Conservation (phyloP, 352 stramenopile genomes). For the Pythium aquatile region DNA sequence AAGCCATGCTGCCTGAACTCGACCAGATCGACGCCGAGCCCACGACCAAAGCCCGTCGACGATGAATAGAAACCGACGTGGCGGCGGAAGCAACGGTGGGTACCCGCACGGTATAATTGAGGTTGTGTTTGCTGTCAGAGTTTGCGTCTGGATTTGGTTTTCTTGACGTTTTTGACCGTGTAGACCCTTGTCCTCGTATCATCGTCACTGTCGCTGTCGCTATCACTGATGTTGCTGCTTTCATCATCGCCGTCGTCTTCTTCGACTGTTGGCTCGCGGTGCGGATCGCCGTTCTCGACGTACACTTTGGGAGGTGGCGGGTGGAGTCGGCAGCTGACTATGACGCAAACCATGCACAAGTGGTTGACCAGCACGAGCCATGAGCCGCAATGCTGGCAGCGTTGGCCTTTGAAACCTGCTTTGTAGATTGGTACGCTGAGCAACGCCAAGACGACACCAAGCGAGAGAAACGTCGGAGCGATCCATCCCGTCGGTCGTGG, state of each 20-base stretch:
- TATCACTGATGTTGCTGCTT: neutral
- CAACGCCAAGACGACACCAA: slow-evolving; percentile 20
- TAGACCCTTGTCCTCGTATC: neutral
- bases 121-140: neutral
- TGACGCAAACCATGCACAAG: slow-evolving; percentile 55
- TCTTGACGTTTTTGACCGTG: slow-evolving; percentile 16
- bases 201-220: slow-evolving; percentile 8
- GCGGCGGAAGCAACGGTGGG: neutral
- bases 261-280: slow-evolving; percentile 19
- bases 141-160: slow-evolving; percentile 3
- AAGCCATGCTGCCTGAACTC: slow-evolving; percentile 87
- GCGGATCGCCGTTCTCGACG: slow-evolving; percentile 38
- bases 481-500: slow-evolving; percentile 36
- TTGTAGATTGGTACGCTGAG: slow-evolving; percentile 58
- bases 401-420: slow-evolving; percentile 40
- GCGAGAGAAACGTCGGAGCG: slow-evolving; percentile 24
- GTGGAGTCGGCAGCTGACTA: slow-evolving; percentile 51
- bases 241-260: slow-evolving; percentile 14
- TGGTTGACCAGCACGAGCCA: slow-evolving; percentile 55
- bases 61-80: slow-evolving; percentile 21
- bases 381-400: slow-evolving; percentile 67
- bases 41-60: slow-evolving; percentile 52
- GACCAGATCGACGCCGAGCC: slow-evolving; percentile 94
- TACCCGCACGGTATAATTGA: too few relatives aligned
- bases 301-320: slow-evolving; percentile 59